Evolutionary conservation across 371 early-diverging fungal genomes (phyloP).

Genomic region (Chytridiales sp.): DNA sequence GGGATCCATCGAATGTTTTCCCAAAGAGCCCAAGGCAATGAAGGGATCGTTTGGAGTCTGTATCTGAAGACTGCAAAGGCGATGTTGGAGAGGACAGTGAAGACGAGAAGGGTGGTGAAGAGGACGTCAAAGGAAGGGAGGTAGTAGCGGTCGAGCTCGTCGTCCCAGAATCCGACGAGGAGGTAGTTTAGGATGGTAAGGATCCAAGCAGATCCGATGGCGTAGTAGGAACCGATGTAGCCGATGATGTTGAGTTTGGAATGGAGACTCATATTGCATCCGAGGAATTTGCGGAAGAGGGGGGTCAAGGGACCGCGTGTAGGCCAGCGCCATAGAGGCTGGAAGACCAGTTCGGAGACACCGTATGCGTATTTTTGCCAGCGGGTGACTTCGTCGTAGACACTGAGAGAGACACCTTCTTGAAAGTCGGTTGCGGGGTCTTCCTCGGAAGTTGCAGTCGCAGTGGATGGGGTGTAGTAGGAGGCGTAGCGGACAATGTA

Average conservation of each 20-base stretch:
- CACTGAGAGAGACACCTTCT: constrained; percentile 24
- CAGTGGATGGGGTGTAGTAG: no score
- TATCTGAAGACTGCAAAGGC: constrained; percentile 13
- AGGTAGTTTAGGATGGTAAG: constrained; percentile 23
- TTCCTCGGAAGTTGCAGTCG: no score
- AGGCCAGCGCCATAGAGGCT: constrained; percentile 11
- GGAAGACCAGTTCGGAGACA: constrained; percentile 15
- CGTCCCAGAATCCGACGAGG: constrained; percentile 13
- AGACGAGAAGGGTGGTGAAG: constrained; percentile 19
- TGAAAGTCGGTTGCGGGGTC: constrained; percentile 16
- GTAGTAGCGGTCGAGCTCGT: constrained; percentile 17
- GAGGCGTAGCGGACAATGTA: constrained; percentile 16
- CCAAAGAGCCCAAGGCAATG: constrained; percentile 11
- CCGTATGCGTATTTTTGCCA: constrained; percentile 27
- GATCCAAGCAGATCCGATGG: constrained; percentile 26
- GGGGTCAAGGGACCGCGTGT: constrained; percentile 10
- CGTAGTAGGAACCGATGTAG: constrained; percentile 20
- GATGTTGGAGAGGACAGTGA: constrained; percentile 15
- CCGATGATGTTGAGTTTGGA: constrained; percentile 18
- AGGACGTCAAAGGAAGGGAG: constrained; percentile 17
- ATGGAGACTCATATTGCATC: constrained; percentile 11
- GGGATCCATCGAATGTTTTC: constrained; percentile 24
- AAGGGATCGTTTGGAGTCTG: background rate
- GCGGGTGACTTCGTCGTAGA: constrained; percentile 21
- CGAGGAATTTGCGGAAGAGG: constrained; percentile 15